Base-by-base conservation (phyloP, 1,139 yeast species). In the Saccharomyces pastorianus region DNA sequence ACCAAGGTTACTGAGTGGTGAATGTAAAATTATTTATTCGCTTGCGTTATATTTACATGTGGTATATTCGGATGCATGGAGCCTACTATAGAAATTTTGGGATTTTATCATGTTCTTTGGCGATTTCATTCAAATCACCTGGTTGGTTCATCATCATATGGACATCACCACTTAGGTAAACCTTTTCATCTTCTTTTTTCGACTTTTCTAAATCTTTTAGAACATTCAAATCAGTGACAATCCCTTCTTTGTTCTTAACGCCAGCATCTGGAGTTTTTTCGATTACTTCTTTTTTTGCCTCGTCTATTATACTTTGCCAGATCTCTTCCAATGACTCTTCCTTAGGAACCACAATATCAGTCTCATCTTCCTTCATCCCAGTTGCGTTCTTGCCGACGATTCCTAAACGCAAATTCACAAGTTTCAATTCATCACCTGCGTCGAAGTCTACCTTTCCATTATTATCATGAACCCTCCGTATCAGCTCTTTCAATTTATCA, bases 401-500 rank as follows among this genome's bases (percentile, higher is more conserved):
- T 17, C 9, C 53, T 27, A 17, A 14, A 27, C 31, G 27, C 55
- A 63, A 66, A 52, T 73, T 66, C 5, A 72, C 71, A 44, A 72
- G 53, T 47, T 59, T 61, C 55, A 73, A 53, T 55, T 73, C 76
- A 32, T 64, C 59, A 2, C 60, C 62, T 2, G 69, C 61, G 54
- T 70, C 65, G 14, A 71, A 49, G 31, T 54, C 58, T 0, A 42
- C 48, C 27, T 67, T 71, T 2, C 73, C 73, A 7, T 53, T 46
- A 8, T 56, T 55, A 8, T 34, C 42, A 34, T 34, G 17, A 0
- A 67, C 61, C 34, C 66, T 62, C 6, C 50, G 50, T 2, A 66
- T 63, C 7, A 73, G 51, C 41, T 70, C 72, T 25, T 66, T 60
- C n/a, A 72, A 56, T 44, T 69, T 71, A n/a, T 61, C 55, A 4